Evolutionary conservation across 1,284 basidiomycete genomes (phyloP).

Genomic region (Cystobasidium sp.): DNA sequence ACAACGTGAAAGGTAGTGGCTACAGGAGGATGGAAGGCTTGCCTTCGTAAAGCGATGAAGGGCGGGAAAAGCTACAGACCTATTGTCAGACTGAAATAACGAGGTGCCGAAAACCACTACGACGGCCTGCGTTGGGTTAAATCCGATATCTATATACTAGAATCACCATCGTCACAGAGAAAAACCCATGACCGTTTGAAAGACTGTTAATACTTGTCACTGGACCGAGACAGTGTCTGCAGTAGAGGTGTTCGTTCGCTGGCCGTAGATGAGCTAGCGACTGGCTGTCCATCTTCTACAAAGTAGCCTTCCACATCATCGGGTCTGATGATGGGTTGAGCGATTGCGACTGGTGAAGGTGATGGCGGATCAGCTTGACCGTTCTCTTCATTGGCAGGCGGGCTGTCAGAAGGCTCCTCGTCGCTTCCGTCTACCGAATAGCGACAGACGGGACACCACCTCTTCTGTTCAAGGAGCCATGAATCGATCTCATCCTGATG

Average conservation of each 20-base stretch:
- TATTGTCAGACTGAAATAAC: no score
- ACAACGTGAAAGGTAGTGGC: no score
- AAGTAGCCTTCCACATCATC: conserved; percentile 4
- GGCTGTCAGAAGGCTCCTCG: background rate
- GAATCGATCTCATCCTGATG: conserved; percentile 70
- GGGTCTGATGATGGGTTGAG: conserved; percentile 26
- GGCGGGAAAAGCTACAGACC: no score
- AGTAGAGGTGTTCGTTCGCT: conserved; percentile 31
- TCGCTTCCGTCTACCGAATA: conserved; percentile 21
- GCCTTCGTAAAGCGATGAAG: no score
- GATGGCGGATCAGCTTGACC: background rate
- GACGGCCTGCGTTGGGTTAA: no score
- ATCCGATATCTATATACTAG: no score
- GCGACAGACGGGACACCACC: conserved; percentile 56
- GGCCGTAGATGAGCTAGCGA: conserved; percentile 32
- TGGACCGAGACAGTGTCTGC: conserved; percentile 5
- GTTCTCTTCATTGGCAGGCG: background rate
- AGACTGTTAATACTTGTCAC: background rate
- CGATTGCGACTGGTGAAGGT: background rate
- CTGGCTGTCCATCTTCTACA: background rate
- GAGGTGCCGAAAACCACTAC: no score
- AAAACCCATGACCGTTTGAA: background rate
- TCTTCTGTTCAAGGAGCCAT: conserved; percentile 87
- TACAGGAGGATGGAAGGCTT: no score
- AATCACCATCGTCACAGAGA: background rate